Evolutionary conservation across 179 eudicot species (phyloP), one percentile per base, ranked within the genome.

Genomic region (Patellifolia procumbens): DNA sequence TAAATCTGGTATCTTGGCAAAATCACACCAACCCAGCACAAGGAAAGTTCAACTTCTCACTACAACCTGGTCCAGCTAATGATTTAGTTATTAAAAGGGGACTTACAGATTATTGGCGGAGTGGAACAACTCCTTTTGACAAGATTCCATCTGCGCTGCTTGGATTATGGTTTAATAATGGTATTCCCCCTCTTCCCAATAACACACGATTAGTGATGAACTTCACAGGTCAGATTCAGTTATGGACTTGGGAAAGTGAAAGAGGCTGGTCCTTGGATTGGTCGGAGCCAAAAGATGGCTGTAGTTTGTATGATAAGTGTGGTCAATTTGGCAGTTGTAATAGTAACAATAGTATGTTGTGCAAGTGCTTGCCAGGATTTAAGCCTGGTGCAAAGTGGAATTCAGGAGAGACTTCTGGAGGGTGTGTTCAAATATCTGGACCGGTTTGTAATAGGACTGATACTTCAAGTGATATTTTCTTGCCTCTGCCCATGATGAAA

Each of bases 281-380:
- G 81, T 56, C 42, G 8, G 73, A 58, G 74, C 78, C 79, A n/a
- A 71, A 71, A 26, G 79, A 80, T 53, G 34, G 35, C 52, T 73
- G 70, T 73, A 77, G 73, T 70, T 31, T 19, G 19, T 32, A 60
- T n/a, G 26, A 60, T n/a, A 13, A 13, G 0, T 87, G 90, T 75
- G 86, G 88, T 5, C 10, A 60, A 51, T 67, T 79, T 70, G 81
- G 79, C 19, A 68, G 70, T 53, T 87, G 89, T 62, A 76, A 79
- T 68, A 67, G 60, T 16, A 32, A 64, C 26, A 55, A 32, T 5
- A 13, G 51, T 11, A 28, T 60, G 31, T 16, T 35, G n/a, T 86
- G 89, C 68, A 68, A 45, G 22, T 84, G 89, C 52, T 76, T 79
- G 72, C 76, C 76, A 7, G 89, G 87, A 4, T 86, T 79, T 43